Base-by-base conservation (phyloP, 306 rosid genomes). In the Gillenia trifoliata region DNA sequence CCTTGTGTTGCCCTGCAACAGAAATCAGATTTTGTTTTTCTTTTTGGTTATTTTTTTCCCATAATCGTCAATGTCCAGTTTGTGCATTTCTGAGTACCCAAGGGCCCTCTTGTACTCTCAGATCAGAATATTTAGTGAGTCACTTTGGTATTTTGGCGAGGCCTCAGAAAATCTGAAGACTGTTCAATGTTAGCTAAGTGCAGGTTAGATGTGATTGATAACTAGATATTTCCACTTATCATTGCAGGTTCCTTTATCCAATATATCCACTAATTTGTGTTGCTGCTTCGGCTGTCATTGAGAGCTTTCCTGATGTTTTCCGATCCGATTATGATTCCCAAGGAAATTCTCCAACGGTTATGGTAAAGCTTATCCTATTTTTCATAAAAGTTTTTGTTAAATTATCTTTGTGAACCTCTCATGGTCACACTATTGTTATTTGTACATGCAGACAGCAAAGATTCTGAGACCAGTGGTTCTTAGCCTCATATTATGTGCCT, bases 281-380 rank as follows among this genome's bases (percentile, higher is more conserved):
- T 75, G 93, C 99, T 83, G 98, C 99, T 80, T 86, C 99, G 33
- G 98, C 99, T 72, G 97, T 92, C 81, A 92, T 95, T 49, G 98
- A 95, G 85, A 92, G 92, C 80, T 89, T 92, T 81, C 99, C 98
- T 54, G 99, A 95, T 81, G 68, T 95, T 75, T 92, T 95, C 75
- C 81, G 81, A 68, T 86, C 85, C 76, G 86, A 82, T 82, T 87
- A 95, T 85, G 73, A 87, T 86, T 75, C 96, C 34, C 2, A 36
- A 3, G 78, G 74, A 23, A 76, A 33, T 64, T 83, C 86, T 64
- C 11, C 87, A 71, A 20, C 76, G 40, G 92, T 92, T 68, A 73
- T 57, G 84, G 99, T 90, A 78, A 78, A 82, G 90, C 57, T 57
- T 67, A 45, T 67, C 66, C 17, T 64, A 62, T 66, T 59, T 67